Evolutionary conservation across 805 yeast genomes (phyloP).

Genomic region (Candida railenensis): DNA sequence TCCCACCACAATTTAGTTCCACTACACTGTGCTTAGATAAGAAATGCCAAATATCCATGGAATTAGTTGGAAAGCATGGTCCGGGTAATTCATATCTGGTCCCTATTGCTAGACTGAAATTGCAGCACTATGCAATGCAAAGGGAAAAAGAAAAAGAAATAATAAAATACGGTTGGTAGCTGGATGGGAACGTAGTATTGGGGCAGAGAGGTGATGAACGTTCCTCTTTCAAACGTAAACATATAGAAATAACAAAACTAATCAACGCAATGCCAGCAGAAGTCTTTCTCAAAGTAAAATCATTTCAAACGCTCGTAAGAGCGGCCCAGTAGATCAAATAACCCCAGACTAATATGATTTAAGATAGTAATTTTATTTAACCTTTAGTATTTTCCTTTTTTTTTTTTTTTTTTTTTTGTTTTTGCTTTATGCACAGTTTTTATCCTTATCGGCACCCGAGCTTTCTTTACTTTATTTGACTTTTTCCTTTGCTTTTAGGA

Average conservation of each 20-base stretch:
- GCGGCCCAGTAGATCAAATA: not conserved
- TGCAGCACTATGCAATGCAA: too few species aligned
- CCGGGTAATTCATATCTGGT: not conserved
- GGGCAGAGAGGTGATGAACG: too few species aligned
- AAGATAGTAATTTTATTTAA: not conserved
- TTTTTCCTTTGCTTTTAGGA: not conserved
- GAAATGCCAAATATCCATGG: too few species aligned
- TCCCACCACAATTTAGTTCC: not conserved
- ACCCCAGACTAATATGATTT: not conserved
- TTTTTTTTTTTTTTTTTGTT: not conserved
- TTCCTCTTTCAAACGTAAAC: too few species aligned
- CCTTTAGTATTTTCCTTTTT: not conserved
- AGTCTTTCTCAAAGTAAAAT: too few species aligned
- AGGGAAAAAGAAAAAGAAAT: too few species aligned
- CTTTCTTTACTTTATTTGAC: not conserved
- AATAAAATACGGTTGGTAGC: too few species aligned
- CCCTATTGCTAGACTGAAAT: not conserved
- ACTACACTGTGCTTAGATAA: not conserved
- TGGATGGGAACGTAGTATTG: too few species aligned
- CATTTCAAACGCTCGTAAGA: too few species aligned
- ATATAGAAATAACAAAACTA: too few species aligned
- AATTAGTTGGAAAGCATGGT: not conserved
- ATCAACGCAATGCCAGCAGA: too few species aligned
- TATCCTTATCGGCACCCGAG: conserved; percentile 4
- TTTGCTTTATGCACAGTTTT: not conserved